A percentile compares a stretch with the other conserved stretches of the same genome.
phyloP scores from a whole-genome alignment of 768 basidiomycete genomes.

The Tulasnella sp. region DNA sequence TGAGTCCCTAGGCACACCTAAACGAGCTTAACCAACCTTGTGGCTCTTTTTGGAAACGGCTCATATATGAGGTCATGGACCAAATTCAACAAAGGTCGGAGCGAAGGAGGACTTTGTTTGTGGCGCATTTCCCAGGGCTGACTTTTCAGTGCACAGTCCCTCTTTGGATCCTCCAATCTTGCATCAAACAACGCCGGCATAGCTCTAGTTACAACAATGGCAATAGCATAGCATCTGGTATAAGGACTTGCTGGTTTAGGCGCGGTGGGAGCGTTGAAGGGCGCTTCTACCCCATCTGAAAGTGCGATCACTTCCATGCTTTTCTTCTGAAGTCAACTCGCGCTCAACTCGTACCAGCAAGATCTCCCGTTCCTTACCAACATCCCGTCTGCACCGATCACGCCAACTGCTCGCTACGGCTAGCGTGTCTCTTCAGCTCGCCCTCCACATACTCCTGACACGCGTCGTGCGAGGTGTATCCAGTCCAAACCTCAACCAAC shows the following conservation, averaged over 20 bases:
- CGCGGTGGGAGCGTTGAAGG: neutral
- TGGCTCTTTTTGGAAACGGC: too few species aligned
- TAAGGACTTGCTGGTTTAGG: neutral
- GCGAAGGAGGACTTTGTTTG: neutral
- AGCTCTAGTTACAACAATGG: neutral
- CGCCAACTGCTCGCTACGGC: neutral
- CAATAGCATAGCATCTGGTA: neutral
- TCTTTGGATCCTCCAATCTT: neutral
- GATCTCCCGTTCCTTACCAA: neutral
- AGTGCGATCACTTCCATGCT: neutral
- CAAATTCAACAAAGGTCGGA: neutral
- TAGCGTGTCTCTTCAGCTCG: neutral
- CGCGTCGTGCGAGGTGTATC: neutral
- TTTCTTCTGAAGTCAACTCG: neutral
- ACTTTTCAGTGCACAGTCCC: neutral
- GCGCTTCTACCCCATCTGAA: neutral
- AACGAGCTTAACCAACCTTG: too few species aligned
- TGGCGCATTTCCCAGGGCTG: neutral
- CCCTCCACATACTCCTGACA: neutral
- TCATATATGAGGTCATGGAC: too few species aligned
- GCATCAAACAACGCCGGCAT: neutral
- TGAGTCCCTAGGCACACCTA: too few species aligned
- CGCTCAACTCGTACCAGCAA: neutral
- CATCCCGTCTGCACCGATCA: neutral
- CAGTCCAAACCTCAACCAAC: conserved; percentile 9